Evolutionary conservation across 2,329 filamentous ascomycete species (phyloP).

Genomic region (Penicillium sp.): DNA sequence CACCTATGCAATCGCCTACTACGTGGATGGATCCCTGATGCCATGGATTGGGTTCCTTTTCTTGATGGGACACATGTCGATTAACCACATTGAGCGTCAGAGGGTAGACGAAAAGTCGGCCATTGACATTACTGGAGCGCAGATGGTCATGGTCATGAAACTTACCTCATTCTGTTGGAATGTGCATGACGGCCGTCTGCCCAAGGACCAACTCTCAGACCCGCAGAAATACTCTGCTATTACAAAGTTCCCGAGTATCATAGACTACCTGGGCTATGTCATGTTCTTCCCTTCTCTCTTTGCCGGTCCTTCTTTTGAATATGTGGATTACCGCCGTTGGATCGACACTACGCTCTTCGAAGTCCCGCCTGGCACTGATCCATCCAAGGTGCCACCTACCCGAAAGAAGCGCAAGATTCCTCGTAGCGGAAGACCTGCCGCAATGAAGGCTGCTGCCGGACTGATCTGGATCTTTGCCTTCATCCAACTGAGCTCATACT

Average conservation of each 20-base stretch:
- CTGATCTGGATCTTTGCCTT: slow-evolving; percentile 77
- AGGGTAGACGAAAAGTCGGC: slow-evolving; percentile 60
- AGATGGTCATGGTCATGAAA: slow-evolving; percentile 99
- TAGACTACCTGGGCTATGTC: slow-evolving; percentile 87
- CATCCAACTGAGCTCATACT: slow-evolving; percentile 67
- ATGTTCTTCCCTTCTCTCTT: slow-evolving; percentile 93
- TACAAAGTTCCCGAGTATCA: slow-evolving; percentile 65
- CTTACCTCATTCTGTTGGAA: slow-evolving; percentile 97
- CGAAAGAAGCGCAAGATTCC: slow-evolving; percentile 90
- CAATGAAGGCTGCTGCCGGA: slow-evolving; percentile 70
- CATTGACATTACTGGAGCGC: slow-evolving; percentile 87
- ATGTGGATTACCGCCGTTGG: slow-evolving; percentile 86
- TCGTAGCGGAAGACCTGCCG: slow-evolving; percentile 80
- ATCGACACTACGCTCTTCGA: slow-evolving; percentile 95
- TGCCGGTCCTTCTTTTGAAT: slow-evolving; percentile 90
- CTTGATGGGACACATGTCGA: slow-evolving; percentile 90
- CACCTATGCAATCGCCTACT: slow-evolving; percentile 79
- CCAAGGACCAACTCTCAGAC: slow-evolving; percentile 75
- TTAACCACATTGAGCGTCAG: slow-evolving; percentile 83
- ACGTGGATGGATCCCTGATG: slow-evolving; percentile 86
- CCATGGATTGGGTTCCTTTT: slow-evolving; percentile 95
- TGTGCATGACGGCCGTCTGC: slow-evolving; percentile 82
- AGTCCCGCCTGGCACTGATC: slow-evolving; percentile 74
- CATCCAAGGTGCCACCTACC: slow-evolving; percentile 77
- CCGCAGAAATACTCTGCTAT: slow-evolving; percentile 81